Evolutionary conservation across 495 filamentous ascomycete species (phyloP).

Genomic region (Penicillium cataractarum): DNA sequence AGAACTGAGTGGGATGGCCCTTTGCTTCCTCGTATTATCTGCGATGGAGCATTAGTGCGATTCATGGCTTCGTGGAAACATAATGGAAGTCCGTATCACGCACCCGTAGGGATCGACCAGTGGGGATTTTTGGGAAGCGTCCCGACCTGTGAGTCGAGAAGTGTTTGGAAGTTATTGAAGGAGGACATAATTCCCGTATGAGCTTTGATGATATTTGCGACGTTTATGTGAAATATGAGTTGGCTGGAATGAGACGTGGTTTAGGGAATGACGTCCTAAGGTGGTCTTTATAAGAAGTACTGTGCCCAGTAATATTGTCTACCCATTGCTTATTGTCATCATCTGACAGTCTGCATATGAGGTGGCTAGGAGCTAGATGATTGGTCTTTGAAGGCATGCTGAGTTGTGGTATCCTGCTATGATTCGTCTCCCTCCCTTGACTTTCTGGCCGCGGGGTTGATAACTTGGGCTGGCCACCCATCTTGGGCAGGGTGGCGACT

Average conservation of each 20-base stretch:
- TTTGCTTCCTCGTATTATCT: slow-evolving; percentile 17
- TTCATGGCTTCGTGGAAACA: neutral
- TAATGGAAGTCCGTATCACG: neutral
- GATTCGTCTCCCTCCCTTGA: slow-evolving; percentile 5
- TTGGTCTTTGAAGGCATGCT: neutral
- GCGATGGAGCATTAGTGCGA: neutral
- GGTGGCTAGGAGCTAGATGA: neutral
- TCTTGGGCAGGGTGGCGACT: neutral
- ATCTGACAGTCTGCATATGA: slow-evolving; percentile 1
- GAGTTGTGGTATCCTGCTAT: slow-evolving; percentile 1
- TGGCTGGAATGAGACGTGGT: neutral
- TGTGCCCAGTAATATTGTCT: neutral
- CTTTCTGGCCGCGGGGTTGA: neutral
- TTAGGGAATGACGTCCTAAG: neutral
- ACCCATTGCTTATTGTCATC: neutral
- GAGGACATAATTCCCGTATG: slow-evolving; percentile 11
- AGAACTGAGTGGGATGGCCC: slow-evolving; percentile 25
- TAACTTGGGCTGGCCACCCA: neutral
- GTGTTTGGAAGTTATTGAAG: slow-evolving; percentile 26
- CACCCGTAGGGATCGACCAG: slow-evolving; percentile 13
- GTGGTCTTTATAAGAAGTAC: neutral
- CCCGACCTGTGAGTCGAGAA: slow-evolving; percentile 29
- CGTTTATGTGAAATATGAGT: neutral
- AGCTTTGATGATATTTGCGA: neutral
- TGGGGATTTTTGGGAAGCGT: slow-evolving; percentile 14